Evolutionary conservation across 495 filamentous ascomycete genomes (phyloP).

Genomic region (Xylaria flabelliformis): DNA sequence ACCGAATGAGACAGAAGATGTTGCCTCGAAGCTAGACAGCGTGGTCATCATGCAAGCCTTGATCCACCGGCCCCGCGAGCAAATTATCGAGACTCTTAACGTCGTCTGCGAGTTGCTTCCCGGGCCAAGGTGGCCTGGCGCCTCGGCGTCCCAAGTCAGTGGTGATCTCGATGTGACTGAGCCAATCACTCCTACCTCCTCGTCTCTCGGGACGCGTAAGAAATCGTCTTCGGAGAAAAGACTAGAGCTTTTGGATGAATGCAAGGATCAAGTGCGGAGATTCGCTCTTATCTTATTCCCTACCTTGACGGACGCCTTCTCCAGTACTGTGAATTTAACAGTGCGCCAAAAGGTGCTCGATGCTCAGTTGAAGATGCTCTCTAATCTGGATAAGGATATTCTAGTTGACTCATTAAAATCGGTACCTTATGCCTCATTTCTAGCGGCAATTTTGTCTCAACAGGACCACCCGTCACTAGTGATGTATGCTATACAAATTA

Average conservation of each 20-base stretch:
- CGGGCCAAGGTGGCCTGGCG: conserved; percentile 61
- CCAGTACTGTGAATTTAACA: conserved; percentile 95
- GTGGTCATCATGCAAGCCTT: conserved; percentile 98
- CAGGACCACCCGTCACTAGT: conserved; percentile 91
- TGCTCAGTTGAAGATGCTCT: conserved; percentile 97
- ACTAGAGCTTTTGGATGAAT: conserved; percentile 74
- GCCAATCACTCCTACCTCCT: conserved; percentile 44
- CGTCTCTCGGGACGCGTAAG: conserved; percentile 49
- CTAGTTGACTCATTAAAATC: conserved; percentile 86
- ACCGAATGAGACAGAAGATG: conserved; percentile 77
- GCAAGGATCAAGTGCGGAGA: conserved; percentile 83
- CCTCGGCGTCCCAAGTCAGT: conserved; percentile 33
- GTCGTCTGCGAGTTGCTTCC: conserved; percentile 97
- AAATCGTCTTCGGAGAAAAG: conserved; percentile 78
- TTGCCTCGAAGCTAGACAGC: conserved; percentile 90
- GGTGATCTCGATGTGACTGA: conserved; percentile 40
- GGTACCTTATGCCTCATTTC: conserved; percentile 95
- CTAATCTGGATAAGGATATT: conserved; percentile 84
- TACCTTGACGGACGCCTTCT: conserved; percentile 95
- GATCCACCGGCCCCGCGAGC: conserved; percentile 95
- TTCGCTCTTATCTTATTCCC: conserved; percentile 96
- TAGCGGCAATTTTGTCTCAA: conserved; percentile 95
- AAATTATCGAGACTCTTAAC: conserved; percentile 95
- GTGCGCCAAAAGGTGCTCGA: conserved; percentile 97
- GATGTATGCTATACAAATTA: conserved; percentile 82